Percentiles rank a stretch among this genome's conserved stretches.
Evolutionary conservation across 176 grass and related monocot species (phyloP).

Genomic region (Cenchrus americanus): DNA sequence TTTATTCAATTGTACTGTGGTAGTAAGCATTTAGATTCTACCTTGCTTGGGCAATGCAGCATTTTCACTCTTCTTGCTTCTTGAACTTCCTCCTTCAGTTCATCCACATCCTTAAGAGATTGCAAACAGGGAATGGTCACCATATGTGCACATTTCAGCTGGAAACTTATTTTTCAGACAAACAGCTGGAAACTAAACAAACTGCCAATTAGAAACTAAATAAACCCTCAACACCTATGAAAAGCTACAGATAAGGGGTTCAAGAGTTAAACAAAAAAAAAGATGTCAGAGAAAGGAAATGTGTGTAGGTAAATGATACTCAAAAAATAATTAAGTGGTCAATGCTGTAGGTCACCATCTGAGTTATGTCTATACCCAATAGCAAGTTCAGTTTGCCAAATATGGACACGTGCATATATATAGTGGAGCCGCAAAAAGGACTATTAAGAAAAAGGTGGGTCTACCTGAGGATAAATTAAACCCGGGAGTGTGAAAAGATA

Average conservation of each 20-base stretch:
- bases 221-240: background rate
- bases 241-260: background rate
- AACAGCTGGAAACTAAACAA: slow-evolving; percentile 14
- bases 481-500: background rate
- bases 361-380: slow-evolving; percentile 15
- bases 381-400: background rate
- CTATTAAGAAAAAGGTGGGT: background rate
- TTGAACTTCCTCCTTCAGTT: slow-evolving; percentile 66
- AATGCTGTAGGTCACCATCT: background rate
- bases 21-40: slow-evolving; percentile 26
- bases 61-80: slow-evolving; percentile 87
- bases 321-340: background rate
- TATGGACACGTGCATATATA: background rate
- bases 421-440: background rate
- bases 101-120: slow-evolving; percentile 58
- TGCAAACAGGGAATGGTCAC: background rate
- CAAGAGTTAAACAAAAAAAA: background rate
- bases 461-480: background rate
- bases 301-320: background rate
- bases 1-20: background rate
- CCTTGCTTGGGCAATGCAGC: slow-evolving; percentile 89
- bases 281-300: background rate
- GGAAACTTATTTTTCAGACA: slow-evolving; percentile 12
- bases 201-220: background rate
- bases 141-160: slow-evolving; percentile 33